Evolutionary conservation across 306 rosid genomes (phyloP), one percentile per base, ranked within the genome.

Genomic region (Cucumis cinereus): DNA sequence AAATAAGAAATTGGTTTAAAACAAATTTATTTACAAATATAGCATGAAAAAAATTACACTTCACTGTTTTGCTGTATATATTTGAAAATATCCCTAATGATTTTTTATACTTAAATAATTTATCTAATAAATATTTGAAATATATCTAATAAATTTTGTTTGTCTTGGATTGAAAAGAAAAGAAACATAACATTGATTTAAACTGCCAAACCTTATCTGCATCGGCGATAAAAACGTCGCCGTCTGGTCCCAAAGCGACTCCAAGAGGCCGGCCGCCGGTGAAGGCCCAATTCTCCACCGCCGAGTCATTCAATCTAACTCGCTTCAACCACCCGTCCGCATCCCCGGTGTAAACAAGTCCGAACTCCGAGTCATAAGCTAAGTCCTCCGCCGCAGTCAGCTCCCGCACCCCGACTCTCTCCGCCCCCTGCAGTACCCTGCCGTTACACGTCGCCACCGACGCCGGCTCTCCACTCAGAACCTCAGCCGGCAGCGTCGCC

Each of bases 241-340:
- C 78, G 22, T 83, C n/a, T 0, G 1, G 53, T 1, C 83, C 78
- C 8, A 81, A 50, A 56, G 86, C 88, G 1, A 91, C 75, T 10
- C 96, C 96, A 2, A 93, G 87, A 0, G 97, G 97, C n/a, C 97
- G 88, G 6, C 98, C 98, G 2, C 92, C 91, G 0, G 91, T 91
- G 81, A 87, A 78, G 23, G 86, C 87, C 98, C 93, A 91, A 2
- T 82, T 57, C 40, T 85, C 85, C 15, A 93, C 84, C 9, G 43
- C 80, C 45, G 86, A 63, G 84, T 86, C 84, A 63, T 82, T 86
- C 63, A 85, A 30, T 20, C 75, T 84, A 23, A 91, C 79, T 82
- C 85, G 87, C 81, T 86, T 91, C 24, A 93, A 57, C 98, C 96
- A 93, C 77, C 97, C 96, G 43, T 89, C 93, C 2, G 20, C 77